Conservation (phyloP, 495 filamentous ascomycete genomes). For the Hypoxylon rickii region DNA sequence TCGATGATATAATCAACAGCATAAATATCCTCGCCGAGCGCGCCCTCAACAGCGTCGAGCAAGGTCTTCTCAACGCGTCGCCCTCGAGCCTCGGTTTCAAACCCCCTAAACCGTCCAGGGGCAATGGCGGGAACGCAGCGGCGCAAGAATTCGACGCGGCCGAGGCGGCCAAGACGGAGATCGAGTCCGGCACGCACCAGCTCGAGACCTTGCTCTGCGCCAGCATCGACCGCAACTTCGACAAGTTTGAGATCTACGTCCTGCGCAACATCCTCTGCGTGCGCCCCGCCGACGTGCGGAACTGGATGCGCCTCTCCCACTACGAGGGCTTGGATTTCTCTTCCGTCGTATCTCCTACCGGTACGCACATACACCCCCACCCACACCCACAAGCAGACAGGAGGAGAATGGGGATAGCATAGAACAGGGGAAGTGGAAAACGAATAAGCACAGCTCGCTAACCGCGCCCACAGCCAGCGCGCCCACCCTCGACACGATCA, state of each 20-base stretch:
- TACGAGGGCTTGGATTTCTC: slow-evolving; percentile 65
- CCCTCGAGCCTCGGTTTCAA: slow-evolving; percentile 79
- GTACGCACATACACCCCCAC: background rate
- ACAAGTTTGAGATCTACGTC: slow-evolving; percentile 92
- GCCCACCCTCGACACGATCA: slow-evolving; percentile 68
- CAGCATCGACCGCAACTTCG: slow-evolving; percentile 94
- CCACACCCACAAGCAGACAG: too few species aligned
- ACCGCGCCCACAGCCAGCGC: slow-evolving; percentile 40
- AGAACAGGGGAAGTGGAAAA: slow-evolving; percentile 2
- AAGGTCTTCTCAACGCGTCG: slow-evolving; percentile 70
- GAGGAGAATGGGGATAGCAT: background rate
- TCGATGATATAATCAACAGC: slow-evolving; percentile 97
- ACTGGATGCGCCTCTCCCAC: slow-evolving; percentile 81
- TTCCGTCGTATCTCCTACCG: slow-evolving; percentile 6
- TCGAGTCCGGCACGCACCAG: slow-evolving; percentile 88
- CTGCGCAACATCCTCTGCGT: slow-evolving; percentile 87
- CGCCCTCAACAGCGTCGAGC: slow-evolving; percentile 82
- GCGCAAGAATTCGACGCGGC: slow-evolving; percentile 59
- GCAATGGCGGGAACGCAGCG: slow-evolving; percentile 31
- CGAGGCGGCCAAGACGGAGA: slow-evolving; percentile 67
- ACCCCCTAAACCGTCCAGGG: slow-evolving; percentile 32
- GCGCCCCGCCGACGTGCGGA: slow-evolving; percentile 64
- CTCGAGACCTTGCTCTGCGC: slow-evolving; percentile 93
- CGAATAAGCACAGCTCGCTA: background rate
- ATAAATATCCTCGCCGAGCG: slow-evolving; percentile 88